These are phyloP conservation scores for Cystobasidium ongulense DNA, from an alignment of 768 basidiomycete species.

Conservation along the genomic window DNA sequence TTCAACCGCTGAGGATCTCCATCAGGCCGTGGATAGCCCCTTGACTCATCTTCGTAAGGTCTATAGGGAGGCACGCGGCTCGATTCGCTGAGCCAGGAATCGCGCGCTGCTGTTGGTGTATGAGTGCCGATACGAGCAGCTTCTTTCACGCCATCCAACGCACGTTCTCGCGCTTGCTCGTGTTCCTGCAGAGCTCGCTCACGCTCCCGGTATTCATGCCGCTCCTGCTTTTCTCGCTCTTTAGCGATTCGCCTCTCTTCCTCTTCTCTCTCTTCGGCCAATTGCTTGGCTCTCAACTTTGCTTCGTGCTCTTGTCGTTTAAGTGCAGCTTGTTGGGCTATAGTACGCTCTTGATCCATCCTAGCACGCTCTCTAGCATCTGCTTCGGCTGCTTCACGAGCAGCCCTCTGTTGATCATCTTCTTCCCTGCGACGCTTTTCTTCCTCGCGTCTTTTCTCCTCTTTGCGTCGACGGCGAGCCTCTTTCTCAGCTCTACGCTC, in stretches of 20 bases:
- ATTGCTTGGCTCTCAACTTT: background rate
- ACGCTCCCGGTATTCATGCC: background rate
- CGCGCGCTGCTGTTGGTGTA: background rate
- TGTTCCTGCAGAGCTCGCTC: background rate
- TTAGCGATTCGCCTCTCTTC: background rate
- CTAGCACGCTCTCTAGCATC: background rate
- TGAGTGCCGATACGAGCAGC: background rate
- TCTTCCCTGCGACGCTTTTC: background rate
- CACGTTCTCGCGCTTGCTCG: background rate
- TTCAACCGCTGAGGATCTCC: background rate
- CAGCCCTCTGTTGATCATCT: background rate
- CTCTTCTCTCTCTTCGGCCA: background rate
- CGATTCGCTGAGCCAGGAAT: background rate
- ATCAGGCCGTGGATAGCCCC: background rate
- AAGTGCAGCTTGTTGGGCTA: background rate
- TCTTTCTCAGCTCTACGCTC: background rate
- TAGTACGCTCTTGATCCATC: background rate
- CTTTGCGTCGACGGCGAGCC: background rate
- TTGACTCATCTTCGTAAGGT: background rate
- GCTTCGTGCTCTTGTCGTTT: background rate
- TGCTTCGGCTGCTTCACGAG: background rate
- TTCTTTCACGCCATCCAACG: background rate
- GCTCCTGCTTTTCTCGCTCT: background rate
- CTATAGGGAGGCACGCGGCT: background rate
- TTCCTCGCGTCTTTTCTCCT: background rate